A percentile compares a stretch with the other conserved stretches of the same genome.
These are phyloP conservation scores for Boletus tomentosulus DNA, from an alignment of 768 basidiomycete species.

Conservation along the genomic window DNA sequence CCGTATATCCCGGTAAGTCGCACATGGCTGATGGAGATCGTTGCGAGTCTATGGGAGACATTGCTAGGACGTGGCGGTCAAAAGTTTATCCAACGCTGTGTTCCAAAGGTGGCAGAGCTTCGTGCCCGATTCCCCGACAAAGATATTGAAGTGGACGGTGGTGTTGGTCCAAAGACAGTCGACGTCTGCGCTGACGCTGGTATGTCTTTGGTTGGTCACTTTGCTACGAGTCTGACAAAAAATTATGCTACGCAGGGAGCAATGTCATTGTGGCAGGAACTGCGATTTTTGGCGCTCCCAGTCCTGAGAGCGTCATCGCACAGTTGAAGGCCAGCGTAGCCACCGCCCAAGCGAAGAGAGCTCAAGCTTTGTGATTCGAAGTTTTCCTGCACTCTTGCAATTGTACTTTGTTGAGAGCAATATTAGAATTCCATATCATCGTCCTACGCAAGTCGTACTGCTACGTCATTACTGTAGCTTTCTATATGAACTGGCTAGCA, in stretches of 20 bases:
- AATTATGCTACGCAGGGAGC: conserved; percentile 54
- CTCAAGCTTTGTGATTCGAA: conserved; percentile 10
- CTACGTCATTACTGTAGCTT: conserved; percentile 6
- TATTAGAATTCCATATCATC: conserved; percentile 30
- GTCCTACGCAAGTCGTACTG: conserved; percentile 17
- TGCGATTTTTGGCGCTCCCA: conserved; percentile 81
- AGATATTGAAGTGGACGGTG: conserved; percentile 98
- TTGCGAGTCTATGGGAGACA: background rate
- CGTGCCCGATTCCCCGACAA: conserved; percentile 87
- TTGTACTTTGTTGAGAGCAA: background rate
- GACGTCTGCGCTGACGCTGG: conserved; percentile 87
- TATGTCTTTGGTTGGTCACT: conserved; percentile 25
- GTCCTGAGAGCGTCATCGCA: conserved; percentile 75
- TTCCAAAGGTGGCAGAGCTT: conserved; percentile 89
- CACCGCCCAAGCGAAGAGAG: conserved; percentile 53
- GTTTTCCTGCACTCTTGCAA: background rate
- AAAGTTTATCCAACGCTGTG: conserved; percentile 90
- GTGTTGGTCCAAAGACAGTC: conserved; percentile 89
- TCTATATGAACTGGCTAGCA: conserved; percentile 14
- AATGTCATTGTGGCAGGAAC: conserved; percentile 99
- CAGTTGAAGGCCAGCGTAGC: conserved; percentile 67
- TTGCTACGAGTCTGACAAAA: background rate
- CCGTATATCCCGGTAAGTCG: conserved; percentile 82
- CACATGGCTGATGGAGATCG: background rate
- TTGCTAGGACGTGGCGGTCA: conserved; percentile 83